Evolutionary conservation across 2,329 filamentous ascomycete species (phyloP).

Genomic region (Exophiala oligosperma): DNA sequence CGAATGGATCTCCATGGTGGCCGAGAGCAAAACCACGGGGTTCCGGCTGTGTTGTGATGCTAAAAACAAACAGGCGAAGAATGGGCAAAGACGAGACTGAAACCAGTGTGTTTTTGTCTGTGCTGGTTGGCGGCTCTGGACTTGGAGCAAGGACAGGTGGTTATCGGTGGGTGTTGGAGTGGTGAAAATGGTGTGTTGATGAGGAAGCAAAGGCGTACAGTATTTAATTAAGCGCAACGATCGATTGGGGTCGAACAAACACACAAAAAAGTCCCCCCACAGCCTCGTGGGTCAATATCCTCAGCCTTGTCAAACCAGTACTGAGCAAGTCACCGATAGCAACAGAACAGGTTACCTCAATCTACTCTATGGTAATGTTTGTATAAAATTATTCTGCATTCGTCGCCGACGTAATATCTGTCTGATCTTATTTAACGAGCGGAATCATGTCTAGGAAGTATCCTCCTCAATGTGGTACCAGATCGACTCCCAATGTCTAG

Average conservation of each 20-base stretch:
- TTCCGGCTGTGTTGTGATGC: background rate
- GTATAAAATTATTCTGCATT: too few relatives aligned
- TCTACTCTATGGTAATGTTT: too few relatives aligned
- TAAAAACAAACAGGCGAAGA: background rate
- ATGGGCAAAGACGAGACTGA: background rate
- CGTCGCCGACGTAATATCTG: too few relatives aligned
- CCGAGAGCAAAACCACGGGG: background rate
- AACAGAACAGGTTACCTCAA: too few relatives aligned
- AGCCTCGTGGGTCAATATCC: background rate
- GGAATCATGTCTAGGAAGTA: too few relatives aligned
- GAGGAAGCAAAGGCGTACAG: background rate
- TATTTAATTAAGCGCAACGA: background rate
- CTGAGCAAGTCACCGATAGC: background rate
- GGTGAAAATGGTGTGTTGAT: background rate
- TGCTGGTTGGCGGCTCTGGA: too few relatives aligned
- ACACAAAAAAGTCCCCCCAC: background rate
- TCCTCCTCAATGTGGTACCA: too few relatives aligned
- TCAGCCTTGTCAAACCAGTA: background rate
- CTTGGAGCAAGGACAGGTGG: too few relatives aligned
- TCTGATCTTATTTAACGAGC: too few relatives aligned
- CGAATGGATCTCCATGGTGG: constrained; percentile 63
- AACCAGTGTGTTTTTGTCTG: too few relatives aligned
- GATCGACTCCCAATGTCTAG: too few relatives aligned
- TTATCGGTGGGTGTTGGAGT: too few relatives aligned
- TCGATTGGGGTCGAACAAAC: background rate